Percentiles rank a stretch among this genome's conserved stretches.
Evolutionary conservation across 164 flowering plant genomes (phyloP).

Genomic region (Kalanchoe fedtschenkoi): DNA sequence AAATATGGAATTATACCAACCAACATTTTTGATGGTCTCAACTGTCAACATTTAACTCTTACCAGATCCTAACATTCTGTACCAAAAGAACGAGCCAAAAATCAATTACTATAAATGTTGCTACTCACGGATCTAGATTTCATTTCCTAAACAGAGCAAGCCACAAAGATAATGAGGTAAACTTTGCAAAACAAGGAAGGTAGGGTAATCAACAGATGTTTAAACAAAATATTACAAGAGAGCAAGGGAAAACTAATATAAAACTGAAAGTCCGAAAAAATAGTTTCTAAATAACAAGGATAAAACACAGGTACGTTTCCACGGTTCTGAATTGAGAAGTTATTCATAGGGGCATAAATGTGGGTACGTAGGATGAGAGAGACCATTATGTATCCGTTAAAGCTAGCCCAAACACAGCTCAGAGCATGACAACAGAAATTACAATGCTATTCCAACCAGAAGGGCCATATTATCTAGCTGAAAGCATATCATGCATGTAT

Average conservation of each 20-base stretch:
- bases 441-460: background rate
- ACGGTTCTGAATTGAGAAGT: too few species aligned
- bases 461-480: background rate
- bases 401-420: background rate
- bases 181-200: too few species aligned
- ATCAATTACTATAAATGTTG: too few species aligned
- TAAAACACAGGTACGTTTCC: too few species aligned
- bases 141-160: background rate
- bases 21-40: background rate
- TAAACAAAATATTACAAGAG: background rate
- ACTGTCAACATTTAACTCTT: background rate
- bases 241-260: background rate
- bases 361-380: background rate
- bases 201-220: too few species aligned
- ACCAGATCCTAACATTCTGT: background rate
- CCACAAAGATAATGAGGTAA: too few species aligned
- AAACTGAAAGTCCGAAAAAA: background rate
- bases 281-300: background rate
- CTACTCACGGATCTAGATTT: background rate
- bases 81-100: background rate
- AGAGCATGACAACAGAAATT: background rate
- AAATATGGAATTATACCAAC: background rate
- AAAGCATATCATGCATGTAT: background rate
- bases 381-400: background rate
- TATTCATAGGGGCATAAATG: too few species aligned